A percentile compares a stretch with the other conserved stretches of the same genome.
Evolutionary conservation across 345 rosid genomes (phyloP).

Genomic region (Sisymbrium irio): DNA sequence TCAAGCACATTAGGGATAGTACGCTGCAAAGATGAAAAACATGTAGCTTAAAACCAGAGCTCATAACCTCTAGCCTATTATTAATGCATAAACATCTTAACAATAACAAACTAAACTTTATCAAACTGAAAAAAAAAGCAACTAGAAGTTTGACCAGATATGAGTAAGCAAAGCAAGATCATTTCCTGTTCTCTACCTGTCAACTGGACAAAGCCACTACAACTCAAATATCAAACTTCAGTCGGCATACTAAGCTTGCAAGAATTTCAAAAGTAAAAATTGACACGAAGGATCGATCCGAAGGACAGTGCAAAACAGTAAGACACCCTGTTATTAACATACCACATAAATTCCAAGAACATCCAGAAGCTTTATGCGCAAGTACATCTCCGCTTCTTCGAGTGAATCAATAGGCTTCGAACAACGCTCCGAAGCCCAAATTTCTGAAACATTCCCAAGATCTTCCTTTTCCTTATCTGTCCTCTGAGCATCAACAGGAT

Average conservation of each 20-base stretch:
- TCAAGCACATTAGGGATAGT: conserved; percentile 60
- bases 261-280: conserved; percentile 11
- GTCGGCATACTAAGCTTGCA: neutral
- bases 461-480: conserved; percentile 44
- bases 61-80: conserved; percentile 2
- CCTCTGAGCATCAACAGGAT: conserved; percentile 35
- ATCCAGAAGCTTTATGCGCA: conserved; percentile 71
- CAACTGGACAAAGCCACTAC: conserved; percentile 13
- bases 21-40: conserved; percentile 53
- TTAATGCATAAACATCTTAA: neutral
- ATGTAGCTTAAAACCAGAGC: conserved; percentile 15
- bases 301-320: neutral
- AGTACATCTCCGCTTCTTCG: conserved; percentile 59
- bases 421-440: conserved; percentile 59
- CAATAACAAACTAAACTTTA: neutral
- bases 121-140: neutral
- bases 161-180: neutral
- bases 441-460: conserved; percentile 47
- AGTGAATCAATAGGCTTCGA: conserved; percentile 34
- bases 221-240: conserved; percentile 5
- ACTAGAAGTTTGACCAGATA: neutral
- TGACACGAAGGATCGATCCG: neutral
- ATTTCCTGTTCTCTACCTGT: neutral
- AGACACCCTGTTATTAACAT: conserved; percentile 30
- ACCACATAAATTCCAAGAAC: conserved; percentile 71